These are phyloP conservation scores for Zostera marina DNA, from an alignment of 116 monocot species.

Conservation along the genomic window DNA sequence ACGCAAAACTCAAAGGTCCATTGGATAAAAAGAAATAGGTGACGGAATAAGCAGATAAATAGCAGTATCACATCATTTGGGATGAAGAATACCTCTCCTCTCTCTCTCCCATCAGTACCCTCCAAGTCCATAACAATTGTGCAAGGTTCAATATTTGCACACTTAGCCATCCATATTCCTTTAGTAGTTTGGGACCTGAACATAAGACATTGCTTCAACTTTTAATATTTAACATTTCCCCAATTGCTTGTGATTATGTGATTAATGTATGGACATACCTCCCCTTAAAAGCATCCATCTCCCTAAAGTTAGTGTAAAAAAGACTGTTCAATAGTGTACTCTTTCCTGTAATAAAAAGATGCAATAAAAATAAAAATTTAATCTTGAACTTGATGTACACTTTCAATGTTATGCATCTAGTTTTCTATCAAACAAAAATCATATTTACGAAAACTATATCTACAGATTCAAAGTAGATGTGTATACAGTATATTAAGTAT, in stretches of 20 bases:
- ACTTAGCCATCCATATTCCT: conserved; percentile 75
- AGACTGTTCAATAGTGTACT: conserved; percentile 77
- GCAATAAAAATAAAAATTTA: not conserved
- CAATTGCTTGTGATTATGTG: not conserved
- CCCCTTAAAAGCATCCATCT: conserved; percentile 81
- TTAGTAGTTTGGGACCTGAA: conserved; percentile 70
- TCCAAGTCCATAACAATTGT: conserved; percentile 85
- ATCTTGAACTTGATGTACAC: not conserved
- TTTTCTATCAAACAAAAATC: not conserved
- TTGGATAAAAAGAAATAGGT: not conserved
- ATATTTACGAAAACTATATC: no score
- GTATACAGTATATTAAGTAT: no score
- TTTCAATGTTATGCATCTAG: not conserved
- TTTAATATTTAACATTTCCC: not conserved
- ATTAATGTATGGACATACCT: conserved; percentile 16
- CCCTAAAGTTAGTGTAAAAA: conserved; percentile 64
- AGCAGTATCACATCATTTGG: not conserved
- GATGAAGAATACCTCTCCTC: conserved; percentile 53
- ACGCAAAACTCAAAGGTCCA: not conserved
- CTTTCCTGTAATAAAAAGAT: conserved; percentile 36
- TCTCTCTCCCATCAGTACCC: conserved; percentile 83
- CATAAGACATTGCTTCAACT: not conserved
- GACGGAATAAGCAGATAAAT: not conserved
- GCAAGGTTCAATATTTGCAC: conserved; percentile 53
- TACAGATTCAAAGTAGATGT: no score